Evolutionary conservation across 768 basidiomycete species (phyloP).

Genomic region (Suillus discolor): DNA sequence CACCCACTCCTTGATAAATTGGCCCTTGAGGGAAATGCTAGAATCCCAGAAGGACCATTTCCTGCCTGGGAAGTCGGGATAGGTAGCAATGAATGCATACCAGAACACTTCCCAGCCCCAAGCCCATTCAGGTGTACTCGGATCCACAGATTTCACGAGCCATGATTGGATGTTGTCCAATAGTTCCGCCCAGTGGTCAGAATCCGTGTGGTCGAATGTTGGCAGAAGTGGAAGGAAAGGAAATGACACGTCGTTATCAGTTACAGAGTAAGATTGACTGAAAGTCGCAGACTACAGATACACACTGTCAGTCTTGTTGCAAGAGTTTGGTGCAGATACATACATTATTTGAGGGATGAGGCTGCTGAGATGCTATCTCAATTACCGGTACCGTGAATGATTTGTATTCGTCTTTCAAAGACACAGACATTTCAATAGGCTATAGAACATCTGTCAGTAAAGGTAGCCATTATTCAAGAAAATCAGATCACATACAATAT

Average conservation of each 20-base stretch:
- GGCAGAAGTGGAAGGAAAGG: slow-evolving; percentile 5
- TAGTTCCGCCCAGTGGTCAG: slow-evolving; percentile 2
- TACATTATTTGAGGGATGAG: neutral
- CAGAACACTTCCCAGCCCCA: slow-evolving; percentile 7
- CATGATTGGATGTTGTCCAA: slow-evolving; percentile 7
- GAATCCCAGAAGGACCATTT: slow-evolving; percentile 4
- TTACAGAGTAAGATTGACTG: neutral
- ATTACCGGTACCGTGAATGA: neutral
- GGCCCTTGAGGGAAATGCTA: too few relatives aligned
- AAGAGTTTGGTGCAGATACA: slow-evolving; percentile 1
- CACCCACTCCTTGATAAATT: slow-evolving; percentile 3
- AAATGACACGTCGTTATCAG: neutral
- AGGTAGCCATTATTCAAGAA: neutral
- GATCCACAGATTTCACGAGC: neutral
- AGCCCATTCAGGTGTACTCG: neutral
- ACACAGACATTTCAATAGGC: neutral
- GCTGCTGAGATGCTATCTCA: neutral
- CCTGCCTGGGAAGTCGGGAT: slow-evolving; percentile 4
- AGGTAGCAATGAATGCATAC: neutral
- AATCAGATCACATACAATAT: neutral
- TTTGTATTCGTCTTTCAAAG: neutral
- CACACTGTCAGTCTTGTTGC: neutral
- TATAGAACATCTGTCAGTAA: neutral
- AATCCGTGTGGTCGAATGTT: slow-evolving; percentile 9
- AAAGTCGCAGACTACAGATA: neutral